These are phyloP conservation scores for Bidens hawaiensis DNA, from an alignment of 140 eudicot species.

Conservation along the genomic window DNA sequence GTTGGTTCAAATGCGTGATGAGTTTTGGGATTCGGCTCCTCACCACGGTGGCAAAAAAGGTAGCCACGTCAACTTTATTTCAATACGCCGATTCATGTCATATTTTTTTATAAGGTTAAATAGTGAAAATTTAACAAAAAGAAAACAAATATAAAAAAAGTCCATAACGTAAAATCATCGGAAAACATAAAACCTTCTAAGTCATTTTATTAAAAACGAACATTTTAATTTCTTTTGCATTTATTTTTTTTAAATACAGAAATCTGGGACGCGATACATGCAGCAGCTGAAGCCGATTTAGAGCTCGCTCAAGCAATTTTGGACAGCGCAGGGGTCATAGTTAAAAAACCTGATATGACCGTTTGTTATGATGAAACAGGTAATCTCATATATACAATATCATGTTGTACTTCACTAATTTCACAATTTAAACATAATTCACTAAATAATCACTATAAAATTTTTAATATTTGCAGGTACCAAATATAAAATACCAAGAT, in stretches of 20 bases:
- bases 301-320: conserved; percentile 73
- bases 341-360: conserved; percentile 76
- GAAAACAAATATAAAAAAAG: too few species aligned
- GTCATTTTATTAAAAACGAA: too few species aligned
- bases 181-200: too few species aligned
- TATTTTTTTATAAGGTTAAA: too few species aligned
- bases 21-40: conserved; percentile 99
- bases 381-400: conserved; percentile 15
- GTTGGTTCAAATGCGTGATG: conserved; percentile 87
- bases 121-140: too few species aligned
- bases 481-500: conserved; percentile 75
- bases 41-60: conserved; percentile 98
- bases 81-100: neutral
- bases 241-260: conserved; percentile 45
- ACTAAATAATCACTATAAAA: neutral
- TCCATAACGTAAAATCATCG: too few species aligned
- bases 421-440: neutral
- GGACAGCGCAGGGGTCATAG: conserved; percentile 78
- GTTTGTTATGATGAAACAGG: conserved; percentile 94
- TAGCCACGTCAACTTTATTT: too few species aligned
- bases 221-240: neutral
- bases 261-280: conserved; percentile 93
- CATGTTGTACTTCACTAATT: neutral
- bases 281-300: conserved; percentile 86
- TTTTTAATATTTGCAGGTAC: conserved; percentile 57